Conservation (phyloP, 805 yeast species). For the Candida sithepensis region DNA sequence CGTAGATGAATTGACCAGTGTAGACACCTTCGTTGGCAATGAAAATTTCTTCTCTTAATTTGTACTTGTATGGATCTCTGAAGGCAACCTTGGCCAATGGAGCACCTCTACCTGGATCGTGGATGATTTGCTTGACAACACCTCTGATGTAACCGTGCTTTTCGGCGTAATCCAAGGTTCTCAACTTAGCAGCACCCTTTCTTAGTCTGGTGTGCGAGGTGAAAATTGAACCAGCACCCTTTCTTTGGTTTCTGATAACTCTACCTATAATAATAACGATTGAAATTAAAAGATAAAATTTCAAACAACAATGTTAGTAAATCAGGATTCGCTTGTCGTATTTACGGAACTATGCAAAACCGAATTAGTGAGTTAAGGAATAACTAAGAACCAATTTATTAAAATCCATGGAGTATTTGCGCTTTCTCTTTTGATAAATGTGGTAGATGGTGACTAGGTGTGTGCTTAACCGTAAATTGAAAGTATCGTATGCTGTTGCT, state of each 20-base stretch:
- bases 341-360: not conserved
- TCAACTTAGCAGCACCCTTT: conserved; percentile 99
- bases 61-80: conserved; percentile 99
- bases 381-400: too few relatives aligned
- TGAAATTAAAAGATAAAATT: not conserved
- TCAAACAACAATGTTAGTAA: not conserved
- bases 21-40: conserved; percentile 99
- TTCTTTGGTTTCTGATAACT: conserved; percentile 99
- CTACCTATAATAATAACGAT: conserved; percentile 60
- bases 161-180: conserved; percentile 98
- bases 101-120: conserved; percentile 99
- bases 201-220: conserved; percentile 99
- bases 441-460: too few relatives aligned
- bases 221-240: conserved; percentile 99
- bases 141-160: conserved; percentile 99
- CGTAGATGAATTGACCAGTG: conserved; percentile 99
- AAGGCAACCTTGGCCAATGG: conserved; percentile 98
- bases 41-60: conserved; percentile 96
- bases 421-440: too few relatives aligned
- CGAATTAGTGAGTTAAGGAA: too few relatives aligned
- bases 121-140: conserved; percentile 96
- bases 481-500: too few relatives aligned
- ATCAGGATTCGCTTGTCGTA: not conserved
- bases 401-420: too few relatives aligned
- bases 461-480: too few relatives aligned